Base-by-base conservation (phyloP, 2,329 filamentous ascomycete genomes). In the Rachicladosporium sp. region DNA sequence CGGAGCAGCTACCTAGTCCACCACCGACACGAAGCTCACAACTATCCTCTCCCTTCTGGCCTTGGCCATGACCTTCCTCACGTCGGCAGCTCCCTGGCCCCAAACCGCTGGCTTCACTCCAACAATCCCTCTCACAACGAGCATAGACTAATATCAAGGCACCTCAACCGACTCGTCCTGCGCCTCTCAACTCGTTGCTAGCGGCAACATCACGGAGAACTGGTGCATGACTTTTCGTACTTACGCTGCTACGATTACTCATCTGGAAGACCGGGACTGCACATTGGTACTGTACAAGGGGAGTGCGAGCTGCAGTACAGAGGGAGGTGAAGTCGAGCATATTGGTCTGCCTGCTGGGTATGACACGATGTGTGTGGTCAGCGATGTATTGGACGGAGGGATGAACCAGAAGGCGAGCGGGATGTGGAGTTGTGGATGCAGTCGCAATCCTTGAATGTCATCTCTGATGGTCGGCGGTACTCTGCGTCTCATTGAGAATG, bases 91-190 rank as follows among this genome's bases (percentile, higher is more conserved):
- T 8, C 10, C 31, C 7, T 30, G 30, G 6, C 15, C 39, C 12
- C 7, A 15, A 15, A 21, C 21, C 10, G 8, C 23, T 27, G 23
- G 23, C 10, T 37, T 13, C 13, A 10, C 38, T 27, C 6, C 31
- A 13, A 30, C 34, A 7, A 19, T 21, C 4, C 29, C 13, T 5
- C 34, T 32, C 6, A 33, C 12, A 15, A 41, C 35, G 12, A 36
- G 12, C 3, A 31, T 41, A 6, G 30, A 23, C 23, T 41, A 41
- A 12, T 31, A 41, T 11, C 34, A 41, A 37, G 39, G 39, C 39
- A 6, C 19, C 21, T n/a, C 35, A 13, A 37, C 29, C 12, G 31
- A 37, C 7, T 10, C 34, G 2, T 11, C 10, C 9, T n/a, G 10
- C 29, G 21, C 13, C 32, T n/a, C 32, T 12, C 13, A 19, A 10